These are phyloP conservation scores for Proliferodiscus dingleyae DNA, from an alignment of 2,329 filamentous ascomycete species.

Conservation along the genomic window DNA sequence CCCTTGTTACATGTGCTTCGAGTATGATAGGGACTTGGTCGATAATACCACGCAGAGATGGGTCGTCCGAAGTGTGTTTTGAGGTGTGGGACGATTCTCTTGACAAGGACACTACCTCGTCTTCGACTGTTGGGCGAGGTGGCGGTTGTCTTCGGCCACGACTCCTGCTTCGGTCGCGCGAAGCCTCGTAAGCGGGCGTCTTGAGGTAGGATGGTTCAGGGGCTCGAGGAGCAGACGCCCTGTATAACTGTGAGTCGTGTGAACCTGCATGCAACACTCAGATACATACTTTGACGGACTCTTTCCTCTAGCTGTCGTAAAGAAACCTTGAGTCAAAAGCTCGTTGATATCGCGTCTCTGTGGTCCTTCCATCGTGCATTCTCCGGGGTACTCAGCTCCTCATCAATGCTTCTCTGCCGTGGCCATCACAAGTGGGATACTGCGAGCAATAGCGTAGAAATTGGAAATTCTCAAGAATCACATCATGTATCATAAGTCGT, in stretches of 20 bases:
- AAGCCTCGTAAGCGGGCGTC: constrained; percentile 5
- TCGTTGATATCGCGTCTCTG: constrained; percentile 37
- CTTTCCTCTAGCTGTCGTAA: constrained; percentile 41
- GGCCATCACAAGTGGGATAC: not conserved
- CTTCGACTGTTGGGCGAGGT: constrained; percentile 59
- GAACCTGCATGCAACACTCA: not conserved
- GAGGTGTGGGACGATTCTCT: constrained; percentile 44
- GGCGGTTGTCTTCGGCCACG: constrained; percentile 18
- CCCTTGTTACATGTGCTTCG: constrained; percentile 44
- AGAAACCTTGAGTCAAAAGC: constrained; percentile 45
- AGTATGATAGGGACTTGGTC: constrained; percentile 66
- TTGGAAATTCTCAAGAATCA: too few relatives aligned
- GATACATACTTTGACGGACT: constrained; percentile 30
- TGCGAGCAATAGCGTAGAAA: too few relatives aligned
- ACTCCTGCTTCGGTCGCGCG: constrained; percentile 17
- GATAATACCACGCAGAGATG: constrained; percentile 55
- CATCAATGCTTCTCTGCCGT: not conserved
- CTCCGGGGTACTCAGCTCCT: not conserved
- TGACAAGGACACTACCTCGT: constrained; percentile 58
- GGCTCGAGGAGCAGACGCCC: not conserved
- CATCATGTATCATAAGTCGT: too few relatives aligned
- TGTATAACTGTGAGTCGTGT: not conserved
- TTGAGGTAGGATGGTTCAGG: constrained; percentile 10
- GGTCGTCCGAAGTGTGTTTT: constrained; percentile 42
- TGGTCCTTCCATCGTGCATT: constrained; percentile 11